Evolutionary conservation across 116 monocot genomes (phyloP), one percentile per base, ranked within the genome.

Genomic region (Thalassia testudinum): DNA sequence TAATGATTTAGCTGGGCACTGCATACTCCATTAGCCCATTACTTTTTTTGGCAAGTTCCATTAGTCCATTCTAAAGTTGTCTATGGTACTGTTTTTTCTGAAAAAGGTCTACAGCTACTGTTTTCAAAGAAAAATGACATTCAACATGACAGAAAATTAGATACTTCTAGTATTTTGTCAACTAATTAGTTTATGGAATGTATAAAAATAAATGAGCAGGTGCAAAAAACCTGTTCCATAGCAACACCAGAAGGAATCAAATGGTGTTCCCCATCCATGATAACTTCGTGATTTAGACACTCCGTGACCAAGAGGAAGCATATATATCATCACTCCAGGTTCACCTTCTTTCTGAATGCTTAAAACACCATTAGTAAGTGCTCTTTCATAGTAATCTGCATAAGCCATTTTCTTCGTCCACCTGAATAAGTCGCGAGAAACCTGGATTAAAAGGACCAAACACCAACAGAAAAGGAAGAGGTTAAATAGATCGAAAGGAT

Each of bases 341-440:
- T 68, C 60, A 1, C 18, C 54, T 60, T 59, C 68, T 68, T 59
- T 60, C 34, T 68, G 61, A 42, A 95, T 88, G 54, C 95, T 81
- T 52, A 95, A 64, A 27, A 95, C 95, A 29, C 95, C 88, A 70
- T 97, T 97, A 24, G 79, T 82, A 12, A 97, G 71, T 25, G 97
- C 82, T 79, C 82, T 85, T 57, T 97, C 97, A 56, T 89, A 97
- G 70, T 89, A 85, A 71, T 97, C 97, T 27, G 82, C 89, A 75
- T 97, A 89, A 30, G 74, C 56, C 57, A 78, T 71, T 57, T 89
- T 77, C 65, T 77, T 85, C 0, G 85, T 97, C 97, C 97, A 88
- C 70, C 81, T 81, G 65, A 97, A 89, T 56, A 97, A 77, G 51
- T 85, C 81, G 24, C 97, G 81, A 22, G 89, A 77, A 38, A 97